phyloP scores from a whole-genome alignment of 495 filamentous ascomycete species.

The Penicillium fimorum region DNA sequence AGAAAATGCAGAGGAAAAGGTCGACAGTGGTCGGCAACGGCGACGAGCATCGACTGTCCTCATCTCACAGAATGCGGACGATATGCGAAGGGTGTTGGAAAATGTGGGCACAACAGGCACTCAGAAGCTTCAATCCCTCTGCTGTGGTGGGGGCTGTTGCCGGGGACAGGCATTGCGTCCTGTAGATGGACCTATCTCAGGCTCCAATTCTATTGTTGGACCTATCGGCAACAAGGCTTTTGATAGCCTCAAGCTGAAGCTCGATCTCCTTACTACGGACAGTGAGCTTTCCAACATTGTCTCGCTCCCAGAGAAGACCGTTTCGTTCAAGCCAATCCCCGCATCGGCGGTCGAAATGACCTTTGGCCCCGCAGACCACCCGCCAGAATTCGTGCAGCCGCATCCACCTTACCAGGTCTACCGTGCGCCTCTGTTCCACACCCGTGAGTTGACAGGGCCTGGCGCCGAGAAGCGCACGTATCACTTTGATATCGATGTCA shows the following conservation, averaged over 20 bases:
- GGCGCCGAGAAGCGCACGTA: conserved; percentile 96
- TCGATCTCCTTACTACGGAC: conserved; percentile 67
- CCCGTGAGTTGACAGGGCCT: conserved; percentile 81
- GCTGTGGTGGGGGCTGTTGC: conserved; percentile 95
- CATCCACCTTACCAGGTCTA: conserved; percentile 91
- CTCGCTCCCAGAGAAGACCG: conserved; percentile 69
- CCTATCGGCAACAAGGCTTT: conserved; percentile 86
- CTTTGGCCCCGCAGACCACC: conserved; percentile 53
- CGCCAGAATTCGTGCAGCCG: conserved; percentile 89
- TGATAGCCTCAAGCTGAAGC: conserved; percentile 68
- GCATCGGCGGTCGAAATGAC: conserved; percentile 34
- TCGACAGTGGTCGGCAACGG: conserved; percentile 47
- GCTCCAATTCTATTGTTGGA: conserved; percentile 49
- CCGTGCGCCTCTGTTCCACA: conserved; percentile 74
- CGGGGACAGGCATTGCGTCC: conserved; percentile 58
- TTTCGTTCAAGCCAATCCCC: conserved; percentile 58
- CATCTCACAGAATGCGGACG: conserved; percentile 70
- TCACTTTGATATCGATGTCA: conserved; percentile 96
- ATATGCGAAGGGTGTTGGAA: conserved; percentile 64
- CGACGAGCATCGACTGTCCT: conserved; percentile 79
- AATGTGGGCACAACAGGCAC: conserved; percentile 44
- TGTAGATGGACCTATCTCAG: conserved; percentile 48
- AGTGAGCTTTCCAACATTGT: conserved; percentile 67
- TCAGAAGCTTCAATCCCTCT: conserved; percentile 60
- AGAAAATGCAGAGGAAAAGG: conserved; percentile 31